phyloP scores from a whole-genome alignment of 2,329 filamentous ascomycete species.

The Emydomyces testavorans region DNA sequence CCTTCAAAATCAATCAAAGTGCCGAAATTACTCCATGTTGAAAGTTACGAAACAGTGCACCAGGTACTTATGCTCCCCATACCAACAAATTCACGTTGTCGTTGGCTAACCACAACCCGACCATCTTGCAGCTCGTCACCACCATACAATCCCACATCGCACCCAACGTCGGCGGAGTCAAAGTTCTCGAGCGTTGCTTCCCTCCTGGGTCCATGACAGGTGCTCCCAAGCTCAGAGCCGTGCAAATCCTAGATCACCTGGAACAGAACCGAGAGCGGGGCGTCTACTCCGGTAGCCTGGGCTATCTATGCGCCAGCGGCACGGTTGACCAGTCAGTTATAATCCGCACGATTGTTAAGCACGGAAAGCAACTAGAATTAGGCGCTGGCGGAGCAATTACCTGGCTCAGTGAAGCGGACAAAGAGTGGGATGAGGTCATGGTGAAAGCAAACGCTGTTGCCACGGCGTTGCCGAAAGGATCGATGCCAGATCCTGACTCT shows the following conservation, averaged over 20 bases:
- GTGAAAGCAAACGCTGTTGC: constrained; percentile 49
- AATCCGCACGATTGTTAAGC: constrained; percentile 64
- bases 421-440: constrained; percentile 85
- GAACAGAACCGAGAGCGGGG: constrained; percentile 52
- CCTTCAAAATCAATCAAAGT: constrained; percentile 63
- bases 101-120: background rate
- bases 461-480: constrained; percentile 28
- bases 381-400: constrained; percentile 89
- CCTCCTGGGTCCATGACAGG: constrained; percentile 95
- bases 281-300: constrained; percentile 78
- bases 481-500: background rate
- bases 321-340: constrained; percentile 83
- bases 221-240: constrained; percentile 85
- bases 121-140: constrained; percentile 12
- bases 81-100: background rate
- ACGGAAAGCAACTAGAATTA: constrained; percentile 38
- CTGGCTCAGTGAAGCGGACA: constrained; percentile 63
- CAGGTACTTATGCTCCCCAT: constrained; percentile 60
- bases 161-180: constrained; percentile 14
- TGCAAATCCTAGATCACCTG: constrained; percentile 62
- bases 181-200: constrained; percentile 30
- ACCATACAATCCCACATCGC: constrained; percentile 16
- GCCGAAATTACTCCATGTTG: constrained; percentile 68
- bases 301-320: constrained; percentile 78
- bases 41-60: constrained; percentile 83